These are phyloP conservation scores for Pythium phragmitis DNA, from an alignment of 352 stramenopile species.

Conservation along the genomic window DNA sequence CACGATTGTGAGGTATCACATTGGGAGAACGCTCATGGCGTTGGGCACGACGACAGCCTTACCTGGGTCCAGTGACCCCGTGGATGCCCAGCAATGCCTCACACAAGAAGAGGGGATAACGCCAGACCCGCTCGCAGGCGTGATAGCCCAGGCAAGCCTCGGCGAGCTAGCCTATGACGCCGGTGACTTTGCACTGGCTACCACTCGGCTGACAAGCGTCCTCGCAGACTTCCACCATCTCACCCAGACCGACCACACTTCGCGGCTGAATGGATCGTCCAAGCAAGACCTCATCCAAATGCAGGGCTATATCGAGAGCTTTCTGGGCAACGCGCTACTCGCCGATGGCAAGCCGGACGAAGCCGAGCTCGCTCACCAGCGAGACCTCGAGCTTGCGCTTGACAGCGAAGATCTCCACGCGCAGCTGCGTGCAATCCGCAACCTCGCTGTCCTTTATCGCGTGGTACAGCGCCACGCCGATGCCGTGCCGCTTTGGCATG, in stretches of 20 bases:
- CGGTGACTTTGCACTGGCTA: slow-evolving; percentile 42
- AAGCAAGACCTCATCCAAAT: slow-evolving; percentile 41
- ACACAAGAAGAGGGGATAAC: background rate
- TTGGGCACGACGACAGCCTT: slow-evolving; percentile 22
- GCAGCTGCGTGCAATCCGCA: slow-evolving; percentile 49
- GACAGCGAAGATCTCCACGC: slow-evolving; percentile 52
- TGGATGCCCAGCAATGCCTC: slow-evolving; percentile 36
- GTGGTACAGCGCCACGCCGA: slow-evolving; percentile 41
- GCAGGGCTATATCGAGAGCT: slow-evolving; percentile 45
- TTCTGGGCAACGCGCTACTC: slow-evolving; percentile 45
- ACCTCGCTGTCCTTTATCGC: slow-evolving; percentile 52
- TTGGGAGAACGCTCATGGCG: slow-evolving; percentile 36
- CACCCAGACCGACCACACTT: background rate
- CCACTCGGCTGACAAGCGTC: slow-evolving; percentile 38
- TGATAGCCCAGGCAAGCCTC: slow-evolving; percentile 28
- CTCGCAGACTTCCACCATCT: slow-evolving; percentile 27
- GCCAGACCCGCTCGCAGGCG: slow-evolving; percentile 15
- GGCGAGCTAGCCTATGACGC: slow-evolving; percentile 43
- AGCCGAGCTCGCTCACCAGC: slow-evolving; percentile 47
- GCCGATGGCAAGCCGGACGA: slow-evolving; percentile 39
- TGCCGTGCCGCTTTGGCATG: slow-evolving; percentile 51
- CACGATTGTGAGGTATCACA: slow-evolving; percentile 42
- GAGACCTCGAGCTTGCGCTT: slow-evolving; percentile 46
- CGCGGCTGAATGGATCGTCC: background rate
- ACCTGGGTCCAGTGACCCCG: background rate